Evolutionary conservation across 1,284 basidiomycete species (phyloP).

Genomic region (Pulchroboletus neoregius): DNA sequence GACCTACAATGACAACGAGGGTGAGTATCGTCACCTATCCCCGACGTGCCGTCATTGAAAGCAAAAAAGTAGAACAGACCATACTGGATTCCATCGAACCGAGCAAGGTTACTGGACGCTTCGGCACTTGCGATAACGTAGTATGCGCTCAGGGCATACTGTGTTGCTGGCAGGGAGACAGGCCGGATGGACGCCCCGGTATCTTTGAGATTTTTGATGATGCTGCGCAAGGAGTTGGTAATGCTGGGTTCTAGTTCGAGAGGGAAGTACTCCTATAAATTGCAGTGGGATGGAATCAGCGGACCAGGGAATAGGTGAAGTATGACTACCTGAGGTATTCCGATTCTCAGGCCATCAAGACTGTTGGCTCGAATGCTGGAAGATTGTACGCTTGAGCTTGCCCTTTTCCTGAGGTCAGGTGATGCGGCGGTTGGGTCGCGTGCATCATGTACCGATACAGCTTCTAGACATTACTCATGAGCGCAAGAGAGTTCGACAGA

Average conservation of each 20-base stretch:
- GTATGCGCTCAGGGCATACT: slow-evolving; percentile 86
- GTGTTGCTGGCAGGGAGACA: slow-evolving; percentile 76
- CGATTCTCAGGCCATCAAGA: slow-evolving; percentile 50
- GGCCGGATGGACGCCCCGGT: slow-evolving; percentile 70
- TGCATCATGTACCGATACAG: slow-evolving; percentile 62
- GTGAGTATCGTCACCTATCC: not conserved
- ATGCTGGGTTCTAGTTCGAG: slow-evolving; percentile 56
- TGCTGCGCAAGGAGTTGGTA: slow-evolving; percentile 43
- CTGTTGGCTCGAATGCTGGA: not conserved
- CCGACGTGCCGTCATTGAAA: not conserved
- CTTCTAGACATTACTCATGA: slow-evolving; percentile 41
- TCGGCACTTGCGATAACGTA: slow-evolving; percentile 95
- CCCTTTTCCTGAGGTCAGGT: slow-evolving; percentile 38
- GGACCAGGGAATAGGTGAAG: not conserved
- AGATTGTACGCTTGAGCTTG: slow-evolving; percentile 9
- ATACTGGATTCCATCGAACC: slow-evolving; percentile 84
- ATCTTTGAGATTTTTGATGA: slow-evolving; percentile 48
- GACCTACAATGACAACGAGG: slow-evolving; percentile 37
- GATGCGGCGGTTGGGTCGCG: slow-evolving; percentile 77
- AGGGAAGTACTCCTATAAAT: slow-evolving; percentile 76
- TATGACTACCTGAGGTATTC: slow-evolving; percentile 50
- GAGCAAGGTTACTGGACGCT: slow-evolving; percentile 88
- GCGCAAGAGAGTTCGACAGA: not conserved
- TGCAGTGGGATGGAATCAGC: not conserved
- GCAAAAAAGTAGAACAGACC: slow-evolving; percentile 38